These are phyloP conservation scores for Flaveria robusta DNA, from an alignment of 129 eudicot genomes.

Conservation along the genomic window DNA sequence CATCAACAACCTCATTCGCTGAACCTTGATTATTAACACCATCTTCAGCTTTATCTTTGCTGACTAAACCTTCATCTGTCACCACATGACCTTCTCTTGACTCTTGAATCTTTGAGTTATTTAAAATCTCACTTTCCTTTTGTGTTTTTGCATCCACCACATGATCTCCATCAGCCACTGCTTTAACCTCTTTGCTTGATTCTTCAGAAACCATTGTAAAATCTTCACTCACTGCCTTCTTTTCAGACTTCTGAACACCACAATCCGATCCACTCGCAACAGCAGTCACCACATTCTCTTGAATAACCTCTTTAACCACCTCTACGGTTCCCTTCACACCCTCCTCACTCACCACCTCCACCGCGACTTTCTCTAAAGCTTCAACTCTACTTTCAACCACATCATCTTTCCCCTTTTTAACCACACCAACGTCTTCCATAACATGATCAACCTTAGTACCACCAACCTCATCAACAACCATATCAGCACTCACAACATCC, in stretches of 20 bases:
- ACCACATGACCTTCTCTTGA: slow-evolving; percentile 9
- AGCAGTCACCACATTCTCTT: slow-evolving; percentile 16
- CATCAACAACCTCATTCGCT: neutral
- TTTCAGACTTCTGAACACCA: slow-evolving; percentile 17
- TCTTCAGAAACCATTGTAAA: neutral
- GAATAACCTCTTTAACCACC: slow-evolving; percentile 23
- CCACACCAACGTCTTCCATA: slow-evolving; percentile 24
- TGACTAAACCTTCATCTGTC: slow-evolving; percentile 28
- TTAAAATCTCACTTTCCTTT: slow-evolving; percentile 27
- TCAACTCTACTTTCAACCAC: slow-evolving; percentile 22
- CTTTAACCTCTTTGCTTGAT: slow-evolving; percentile 1
- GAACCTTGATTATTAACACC: slow-evolving; percentile 22
- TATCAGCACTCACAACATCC: slow-evolving; percentile 66
- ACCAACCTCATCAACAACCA: slow-evolving; percentile 51
- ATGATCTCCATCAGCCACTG: neutral
- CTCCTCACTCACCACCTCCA: neutral
- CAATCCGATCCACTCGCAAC: neutral
- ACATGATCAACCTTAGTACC: slow-evolving; percentile 22
- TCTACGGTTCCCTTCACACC: slow-evolving; percentile 11
- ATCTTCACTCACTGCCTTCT: neutral
- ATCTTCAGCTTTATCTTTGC: slow-evolving; percentile 35
- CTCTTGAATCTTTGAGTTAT: slow-evolving; percentile 13
- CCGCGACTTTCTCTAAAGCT: slow-evolving; percentile 14
- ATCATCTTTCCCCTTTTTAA: neutral
- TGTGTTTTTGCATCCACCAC: slow-evolving; percentile 4